phyloP scores from a whole-genome alignment of 495 filamentous ascomycete genomes.

The Trichoderma asperelloides region DNA sequence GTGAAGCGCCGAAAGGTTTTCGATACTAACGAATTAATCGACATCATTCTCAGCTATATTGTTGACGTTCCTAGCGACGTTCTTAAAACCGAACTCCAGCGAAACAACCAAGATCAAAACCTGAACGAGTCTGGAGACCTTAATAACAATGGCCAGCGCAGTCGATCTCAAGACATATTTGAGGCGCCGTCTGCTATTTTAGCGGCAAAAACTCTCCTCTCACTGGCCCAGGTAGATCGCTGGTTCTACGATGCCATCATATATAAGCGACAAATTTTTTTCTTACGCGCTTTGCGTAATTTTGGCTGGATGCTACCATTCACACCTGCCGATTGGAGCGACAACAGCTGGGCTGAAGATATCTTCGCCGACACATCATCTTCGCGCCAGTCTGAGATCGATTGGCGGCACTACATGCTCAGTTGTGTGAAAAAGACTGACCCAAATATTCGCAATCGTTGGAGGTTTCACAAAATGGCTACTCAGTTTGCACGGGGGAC shows the following conservation, averaged over 20 bases:
- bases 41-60: not conserved
- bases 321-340: not conserved
- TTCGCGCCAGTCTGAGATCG: not conserved
- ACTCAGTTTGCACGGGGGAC: not conserved
- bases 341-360: not conserved
- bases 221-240: not conserved
- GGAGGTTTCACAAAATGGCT: not conserved
- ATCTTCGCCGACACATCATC: not conserved
- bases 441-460: not conserved
- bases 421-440: not conserved
- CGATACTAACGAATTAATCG: not conserved
- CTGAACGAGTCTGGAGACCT: not conserved
- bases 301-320: not conserved
- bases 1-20: not conserved
- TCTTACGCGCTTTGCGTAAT: not conserved
- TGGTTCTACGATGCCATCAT: slow-evolving; percentile 1
- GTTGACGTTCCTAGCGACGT: not conserved
- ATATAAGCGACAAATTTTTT: not conserved
- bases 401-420: not conserved
- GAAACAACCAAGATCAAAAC: not conserved
- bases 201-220: not conserved
- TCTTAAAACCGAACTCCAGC: not conserved
- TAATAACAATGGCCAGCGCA: not conserved
- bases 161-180: not conserved
- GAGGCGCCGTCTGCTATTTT: not conserved